Conservation (phyloP, 2,329 filamentous ascomycete genomes). For the Thelonectria olida region DNA sequence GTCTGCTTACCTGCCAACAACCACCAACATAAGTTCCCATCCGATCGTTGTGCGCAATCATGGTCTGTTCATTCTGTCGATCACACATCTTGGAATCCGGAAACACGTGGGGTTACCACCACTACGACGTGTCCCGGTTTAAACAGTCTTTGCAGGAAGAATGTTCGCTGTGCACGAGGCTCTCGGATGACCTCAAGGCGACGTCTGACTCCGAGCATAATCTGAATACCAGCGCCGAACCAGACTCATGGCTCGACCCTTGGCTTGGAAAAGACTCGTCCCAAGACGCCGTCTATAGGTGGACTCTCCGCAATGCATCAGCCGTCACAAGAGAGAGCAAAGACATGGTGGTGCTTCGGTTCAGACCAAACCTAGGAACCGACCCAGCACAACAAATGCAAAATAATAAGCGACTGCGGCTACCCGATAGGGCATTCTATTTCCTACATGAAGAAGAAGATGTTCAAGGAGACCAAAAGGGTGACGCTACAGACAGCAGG, state of each 20-base stretch:
- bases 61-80: conserved; percentile 3
- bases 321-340: not conserved
- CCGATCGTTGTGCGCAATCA: not conserved
- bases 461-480: not conserved
- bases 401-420: not conserved
- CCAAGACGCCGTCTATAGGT: not conserved
- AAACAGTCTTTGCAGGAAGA: not conserved
- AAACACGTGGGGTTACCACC: not conserved
- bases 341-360: not conserved
- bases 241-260: not conserved
- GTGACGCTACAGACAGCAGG: not conserved
- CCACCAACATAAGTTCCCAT: too few relatives aligned
- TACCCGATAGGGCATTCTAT: not conserved
- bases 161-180: not conserved
- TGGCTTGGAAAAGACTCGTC: not conserved
- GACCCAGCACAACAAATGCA: not conserved
- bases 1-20: too few relatives aligned
- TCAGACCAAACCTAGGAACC: not conserved
- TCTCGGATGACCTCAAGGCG: not conserved
- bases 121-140: not conserved
- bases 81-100: not conserved
- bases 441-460: not conserved
- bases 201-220: not conserved
- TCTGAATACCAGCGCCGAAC: not conserved
- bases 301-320: not conserved